A percentile compares a stretch with the other conserved stretches of the same genome.
phyloP scores from a whole-genome alignment of 2,329 filamentous ascomycete species.

The Neonectria faginata region DNA sequence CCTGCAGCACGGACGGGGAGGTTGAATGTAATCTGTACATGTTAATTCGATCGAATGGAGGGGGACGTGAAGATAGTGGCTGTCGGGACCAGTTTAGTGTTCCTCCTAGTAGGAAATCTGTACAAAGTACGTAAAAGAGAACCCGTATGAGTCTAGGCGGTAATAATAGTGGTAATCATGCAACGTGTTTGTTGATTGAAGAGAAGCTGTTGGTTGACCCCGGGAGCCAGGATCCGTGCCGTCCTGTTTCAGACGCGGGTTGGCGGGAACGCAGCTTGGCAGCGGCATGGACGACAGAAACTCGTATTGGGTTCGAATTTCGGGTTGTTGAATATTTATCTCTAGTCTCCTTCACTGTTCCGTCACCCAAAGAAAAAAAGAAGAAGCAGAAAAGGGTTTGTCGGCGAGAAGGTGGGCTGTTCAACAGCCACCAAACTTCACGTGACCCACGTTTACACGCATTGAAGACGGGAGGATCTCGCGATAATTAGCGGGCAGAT shows the following conservation, averaged over 20 bases:
- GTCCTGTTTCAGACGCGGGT: constrained; percentile 9
- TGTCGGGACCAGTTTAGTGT: background rate
- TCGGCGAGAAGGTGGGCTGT: background rate
- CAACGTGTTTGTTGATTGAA: background rate
- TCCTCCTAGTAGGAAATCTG: background rate
- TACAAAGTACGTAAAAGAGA: constrained; percentile 6
- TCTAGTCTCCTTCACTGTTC: background rate
- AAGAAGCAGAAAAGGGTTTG: background rate
- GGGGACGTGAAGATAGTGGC: background rate
- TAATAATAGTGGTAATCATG: background rate
- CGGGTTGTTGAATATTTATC: background rate
- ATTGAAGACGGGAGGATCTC: constrained; percentile 2
- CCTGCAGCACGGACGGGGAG: background rate
- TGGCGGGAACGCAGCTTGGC: constrained; percentile 7
- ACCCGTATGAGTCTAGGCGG: background rate
- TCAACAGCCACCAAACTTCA: background rate
- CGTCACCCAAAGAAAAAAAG: background rate
- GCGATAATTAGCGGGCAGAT: constrained; percentile 4
- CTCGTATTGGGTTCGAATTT: background rate
- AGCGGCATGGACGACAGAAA: constrained; percentile 2
- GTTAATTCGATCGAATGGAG: background rate
- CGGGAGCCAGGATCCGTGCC: constrained; percentile 3
- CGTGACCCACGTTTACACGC: constrained; percentile 1
- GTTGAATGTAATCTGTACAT: background rate
- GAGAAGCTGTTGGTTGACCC: constrained; percentile 11